Percentiles rank a stretch among this genome's conserved stretches.
Evolutionary conservation across 805 yeast species (phyloP).

Genomic region (Saturnispora hagleri): DNA sequence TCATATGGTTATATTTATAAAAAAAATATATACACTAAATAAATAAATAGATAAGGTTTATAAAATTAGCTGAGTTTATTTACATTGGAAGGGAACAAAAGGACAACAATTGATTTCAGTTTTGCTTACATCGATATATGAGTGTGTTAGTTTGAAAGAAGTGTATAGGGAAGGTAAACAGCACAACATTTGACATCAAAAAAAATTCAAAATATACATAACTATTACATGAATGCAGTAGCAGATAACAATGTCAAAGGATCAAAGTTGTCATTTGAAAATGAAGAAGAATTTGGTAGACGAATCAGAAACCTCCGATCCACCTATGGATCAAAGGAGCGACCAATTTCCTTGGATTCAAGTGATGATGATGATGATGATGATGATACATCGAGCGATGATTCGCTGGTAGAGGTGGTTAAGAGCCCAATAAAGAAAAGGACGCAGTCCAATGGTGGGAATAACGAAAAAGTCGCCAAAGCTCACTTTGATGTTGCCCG

Average conservation of each 20-base stretch:
- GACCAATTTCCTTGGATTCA: constrained; percentile 3
- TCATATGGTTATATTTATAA: neutral
- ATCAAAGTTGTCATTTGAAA: neutral
- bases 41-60: neutral
- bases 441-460: neutral
- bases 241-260: neutral
- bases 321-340: neutral
- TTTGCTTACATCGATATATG: no score
- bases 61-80: no score
- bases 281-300: neutral
- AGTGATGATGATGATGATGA: neutral
- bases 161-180: neutral
- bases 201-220: neutral
- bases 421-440: neutral
- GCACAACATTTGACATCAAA: neutral
- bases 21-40: neutral
- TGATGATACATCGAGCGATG: neutral
- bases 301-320: constrained; percentile 2
- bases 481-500: neutral
- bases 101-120: neutral
- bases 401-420: neutral
- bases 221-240: neutral
- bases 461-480: neutral
- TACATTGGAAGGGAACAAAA: neutral
- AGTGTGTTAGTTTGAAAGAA: no score